These are phyloP conservation scores for Hypoxylon sp. DNA, from an alignment of 2,329 filamentous ascomycete genomes.

Conservation along the genomic window DNA sequence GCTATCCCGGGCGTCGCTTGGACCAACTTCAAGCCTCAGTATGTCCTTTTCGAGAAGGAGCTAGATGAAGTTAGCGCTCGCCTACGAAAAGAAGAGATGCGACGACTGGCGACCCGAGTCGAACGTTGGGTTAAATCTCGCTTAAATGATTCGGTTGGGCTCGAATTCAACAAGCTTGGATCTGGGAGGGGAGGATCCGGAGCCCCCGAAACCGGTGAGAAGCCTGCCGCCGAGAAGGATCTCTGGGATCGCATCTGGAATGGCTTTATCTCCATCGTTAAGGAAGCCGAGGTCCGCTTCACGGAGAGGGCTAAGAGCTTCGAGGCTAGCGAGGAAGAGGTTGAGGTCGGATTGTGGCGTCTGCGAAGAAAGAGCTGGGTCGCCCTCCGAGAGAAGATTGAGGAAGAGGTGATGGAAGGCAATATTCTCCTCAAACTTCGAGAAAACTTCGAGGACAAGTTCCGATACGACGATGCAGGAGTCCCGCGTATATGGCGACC, in stretches of 20 bases:
- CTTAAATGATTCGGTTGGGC: conserved; percentile 86
- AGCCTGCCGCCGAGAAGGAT: conserved; percentile 81
- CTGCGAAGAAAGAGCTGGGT: conserved; percentile 95
- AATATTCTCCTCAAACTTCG: conserved; percentile 95
- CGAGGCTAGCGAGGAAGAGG: conserved; percentile 91
- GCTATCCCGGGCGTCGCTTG: conserved; percentile 85
- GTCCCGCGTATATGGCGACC: conserved; percentile 98
- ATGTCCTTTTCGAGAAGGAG: conserved; percentile 87
- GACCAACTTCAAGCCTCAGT: conserved; percentile 88
- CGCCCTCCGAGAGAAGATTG: conserved; percentile 88
- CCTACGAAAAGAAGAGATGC: conserved; percentile 95
- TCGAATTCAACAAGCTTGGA: conserved; percentile 97
- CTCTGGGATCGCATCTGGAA: conserved; percentile 97
- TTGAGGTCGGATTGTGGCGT: conserved; percentile 92
- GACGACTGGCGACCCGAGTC: conserved; percentile 87
- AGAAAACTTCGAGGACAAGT: conserved; percentile 99
- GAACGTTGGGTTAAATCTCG: conserved; percentile 95
- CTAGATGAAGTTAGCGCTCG: conserved; percentile 88
- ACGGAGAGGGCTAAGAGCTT: conserved; percentile 92
- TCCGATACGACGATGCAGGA: conserved; percentile 95
- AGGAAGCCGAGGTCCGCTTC: conserved; percentile 88
- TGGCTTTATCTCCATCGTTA: conserved; percentile 85
- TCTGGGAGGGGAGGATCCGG: conserved; percentile 87
- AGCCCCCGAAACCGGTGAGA: conserved; percentile 83
- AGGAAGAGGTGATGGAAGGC: conserved; percentile 98